Conservation (phyloP, 495 filamentous ascomycete genomes). For the Podospora conica region DNA sequence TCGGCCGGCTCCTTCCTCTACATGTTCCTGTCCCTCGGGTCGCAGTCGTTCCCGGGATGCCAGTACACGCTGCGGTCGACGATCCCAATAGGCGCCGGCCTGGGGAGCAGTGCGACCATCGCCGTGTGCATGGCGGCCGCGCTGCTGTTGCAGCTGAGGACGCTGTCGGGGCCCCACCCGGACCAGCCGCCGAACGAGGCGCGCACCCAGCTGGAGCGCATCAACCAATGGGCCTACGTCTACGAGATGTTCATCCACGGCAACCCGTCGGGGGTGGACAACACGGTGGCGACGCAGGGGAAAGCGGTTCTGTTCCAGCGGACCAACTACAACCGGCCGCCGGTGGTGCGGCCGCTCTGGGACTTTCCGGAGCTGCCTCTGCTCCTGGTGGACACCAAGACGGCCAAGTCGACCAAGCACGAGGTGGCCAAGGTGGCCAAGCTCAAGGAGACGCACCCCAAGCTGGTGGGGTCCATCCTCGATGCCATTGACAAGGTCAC, state of each 20-base stretch:
- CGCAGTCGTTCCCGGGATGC: slow-evolving; percentile 66
- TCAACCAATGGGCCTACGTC: slow-evolving; percentile 96
- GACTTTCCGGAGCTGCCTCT: slow-evolving; percentile 88
- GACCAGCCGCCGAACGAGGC: slow-evolving; percentile 81
- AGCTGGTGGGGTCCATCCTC: slow-evolving; percentile 69
- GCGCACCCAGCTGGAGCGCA: slow-evolving; percentile 78
- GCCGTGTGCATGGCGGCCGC: slow-evolving; percentile 84
- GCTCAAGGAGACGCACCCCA: slow-evolving; percentile 61
- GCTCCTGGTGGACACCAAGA: slow-evolving; percentile 79
- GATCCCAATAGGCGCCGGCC: slow-evolving; percentile 84
- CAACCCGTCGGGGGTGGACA: slow-evolving; percentile 93
- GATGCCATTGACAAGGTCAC: slow-evolving; percentile 80
- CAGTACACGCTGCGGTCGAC: slow-evolving; percentile 90
- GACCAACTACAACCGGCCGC: slow-evolving; percentile 68
- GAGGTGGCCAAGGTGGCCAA: slow-evolving; percentile 82
- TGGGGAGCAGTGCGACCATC: slow-evolving; percentile 90
- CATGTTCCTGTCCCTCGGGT: slow-evolving; percentile 82
- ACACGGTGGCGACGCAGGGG: slow-evolving; percentile 88
- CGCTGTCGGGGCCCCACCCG: slow-evolving; percentile 78
- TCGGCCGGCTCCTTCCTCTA: slow-evolving; percentile 86
- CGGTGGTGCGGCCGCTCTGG: slow-evolving; percentile 65
- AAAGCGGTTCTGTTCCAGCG: slow-evolving; percentile 90
- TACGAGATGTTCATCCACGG: slow-evolving; percentile 96
- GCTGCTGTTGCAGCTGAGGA: slow-evolving; percentile 79
- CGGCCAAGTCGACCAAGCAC: slow-evolving; percentile 69